Evolutionary conservation across 768 basidiomycete species (phyloP).

Genomic region (Suillus bovinus): DNA sequence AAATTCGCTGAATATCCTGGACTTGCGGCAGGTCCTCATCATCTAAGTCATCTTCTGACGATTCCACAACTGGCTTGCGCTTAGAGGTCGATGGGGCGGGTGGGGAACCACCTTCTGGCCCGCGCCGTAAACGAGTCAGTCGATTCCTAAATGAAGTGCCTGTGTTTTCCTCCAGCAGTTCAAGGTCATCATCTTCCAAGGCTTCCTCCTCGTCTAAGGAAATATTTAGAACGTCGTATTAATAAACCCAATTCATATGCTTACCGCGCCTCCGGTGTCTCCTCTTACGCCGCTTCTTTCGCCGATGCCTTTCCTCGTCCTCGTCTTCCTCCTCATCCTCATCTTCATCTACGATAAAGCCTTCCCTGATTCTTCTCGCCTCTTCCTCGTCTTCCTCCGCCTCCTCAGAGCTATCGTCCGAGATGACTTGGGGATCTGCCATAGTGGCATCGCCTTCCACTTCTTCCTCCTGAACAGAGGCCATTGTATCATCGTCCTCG

Average conservation of each 20-base stretch:
- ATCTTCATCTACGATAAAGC: conserved; percentile 92
- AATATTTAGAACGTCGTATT: conserved; percentile 15
- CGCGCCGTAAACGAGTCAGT: conserved; percentile 74
- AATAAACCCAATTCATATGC: conserved; percentile 21
- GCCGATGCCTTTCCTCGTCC: conserved; percentile 53
- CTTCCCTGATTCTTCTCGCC: conserved; percentile 73
- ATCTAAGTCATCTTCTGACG: conserved; percentile 76
- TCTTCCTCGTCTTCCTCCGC: conserved; percentile 92
- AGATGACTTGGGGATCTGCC: conserved; percentile 45
- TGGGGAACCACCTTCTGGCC: conserved; percentile 70
- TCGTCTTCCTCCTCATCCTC: conserved; percentile 75
- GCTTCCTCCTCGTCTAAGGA: conserved; percentile 58
- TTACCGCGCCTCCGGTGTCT: conserved; percentile 57
- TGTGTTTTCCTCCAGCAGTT: conserved; percentile 81
- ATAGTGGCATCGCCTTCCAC: conserved; percentile 56
- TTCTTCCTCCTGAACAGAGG: conserved; percentile 40
- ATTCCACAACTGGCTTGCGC: conserved; percentile 60
- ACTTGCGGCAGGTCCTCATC: conserved; percentile 53
- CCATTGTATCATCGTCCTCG: conserved; percentile 65
- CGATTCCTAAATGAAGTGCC: conserved; percentile 76
- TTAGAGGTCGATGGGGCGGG: conserved; percentile 62
- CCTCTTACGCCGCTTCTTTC: conserved; percentile 67
- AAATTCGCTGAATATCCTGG: conserved; percentile 63
- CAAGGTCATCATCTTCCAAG: conserved; percentile 87
- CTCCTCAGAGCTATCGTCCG: conserved; percentile 88